A percentile compares a stretch with the other conserved stretches of the same genome.
Conservation (phyloP, 371 early-diverging fungal genomes). For the Mortierella sp. region DNA sequence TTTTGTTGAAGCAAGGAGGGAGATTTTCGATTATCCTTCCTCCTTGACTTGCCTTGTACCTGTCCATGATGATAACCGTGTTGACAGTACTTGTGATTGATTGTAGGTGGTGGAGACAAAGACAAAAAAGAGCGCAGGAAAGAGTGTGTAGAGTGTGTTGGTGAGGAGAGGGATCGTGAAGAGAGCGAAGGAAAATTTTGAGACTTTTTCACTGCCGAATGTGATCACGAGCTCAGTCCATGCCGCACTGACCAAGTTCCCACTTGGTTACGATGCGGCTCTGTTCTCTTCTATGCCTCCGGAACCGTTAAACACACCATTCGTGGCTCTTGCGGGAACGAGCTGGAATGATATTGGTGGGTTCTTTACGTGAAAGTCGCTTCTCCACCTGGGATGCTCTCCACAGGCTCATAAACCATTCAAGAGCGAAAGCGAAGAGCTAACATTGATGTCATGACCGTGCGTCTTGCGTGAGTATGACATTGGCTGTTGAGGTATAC, state of each 20-base stretch:
- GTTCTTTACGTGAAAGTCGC: constrained; percentile 17
- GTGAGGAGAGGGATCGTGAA: too few species aligned
- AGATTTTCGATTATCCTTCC: neutral
- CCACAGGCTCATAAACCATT: constrained; percentile 23
- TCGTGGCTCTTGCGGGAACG: neutral
- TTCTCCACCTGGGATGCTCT: constrained; percentile 27
- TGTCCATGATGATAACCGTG: too few species aligned
- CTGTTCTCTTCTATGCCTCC: neutral
- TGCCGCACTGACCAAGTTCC: too few species aligned
- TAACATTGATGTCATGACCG: neutral
- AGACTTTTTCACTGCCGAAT: too few species aligned
- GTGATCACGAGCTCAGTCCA: too few species aligned
- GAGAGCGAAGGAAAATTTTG: too few species aligned
- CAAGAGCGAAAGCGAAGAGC: constrained; percentile 13
- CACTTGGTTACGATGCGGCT: too few species aligned
- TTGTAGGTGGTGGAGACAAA: too few species aligned
- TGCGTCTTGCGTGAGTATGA: neutral
- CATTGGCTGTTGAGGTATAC: too few species aligned
- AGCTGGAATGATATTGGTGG: constrained; percentile 15
- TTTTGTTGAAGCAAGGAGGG: neutral
- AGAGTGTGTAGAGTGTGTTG: neutral
- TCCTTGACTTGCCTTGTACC: too few species aligned
- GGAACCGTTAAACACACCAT: neutral
- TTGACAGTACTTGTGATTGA: too few species aligned
- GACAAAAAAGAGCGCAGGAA: too few species aligned